Conservation (phyloP, 192 early-diverging fungal genomes). For the Entrophospora sp. region DNA sequence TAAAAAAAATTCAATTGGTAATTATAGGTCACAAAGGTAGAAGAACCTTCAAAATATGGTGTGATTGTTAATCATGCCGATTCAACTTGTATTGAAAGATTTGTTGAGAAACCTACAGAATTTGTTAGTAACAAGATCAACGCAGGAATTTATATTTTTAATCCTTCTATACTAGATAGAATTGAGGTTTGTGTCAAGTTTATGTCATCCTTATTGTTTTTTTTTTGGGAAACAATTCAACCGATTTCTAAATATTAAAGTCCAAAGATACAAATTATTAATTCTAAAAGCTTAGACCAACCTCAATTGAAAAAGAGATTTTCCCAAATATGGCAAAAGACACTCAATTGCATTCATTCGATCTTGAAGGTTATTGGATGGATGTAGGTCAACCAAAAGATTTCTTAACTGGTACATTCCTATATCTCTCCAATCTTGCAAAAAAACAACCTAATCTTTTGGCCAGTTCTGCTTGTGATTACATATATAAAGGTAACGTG, state of each 20-base stretch:
- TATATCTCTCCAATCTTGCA: conserved; percentile 79
- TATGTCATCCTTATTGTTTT: too few relatives aligned
- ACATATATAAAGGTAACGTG: conserved; percentile 79
- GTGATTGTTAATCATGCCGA: conserved; percentile 82
- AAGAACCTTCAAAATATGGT: conserved; percentile 98
- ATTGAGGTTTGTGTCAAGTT: too few relatives aligned
- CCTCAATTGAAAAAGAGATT: conserved; percentile 97
- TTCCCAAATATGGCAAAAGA: conserved; percentile 92
- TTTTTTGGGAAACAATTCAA: too few relatives aligned
- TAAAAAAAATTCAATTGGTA: too few relatives aligned
- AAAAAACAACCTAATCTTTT: conserved; percentile 67
- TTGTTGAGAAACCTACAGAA: conserved; percentile 94
- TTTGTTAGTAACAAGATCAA: conserved; percentile 98
- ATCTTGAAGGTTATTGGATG: conserved; percentile 96
- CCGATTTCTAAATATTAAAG: too few relatives aligned
- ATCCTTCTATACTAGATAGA: conserved; percentile 77
- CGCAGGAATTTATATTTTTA: conserved; percentile 98
- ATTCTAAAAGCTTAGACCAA: conserved; percentile 75
- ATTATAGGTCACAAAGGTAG: conserved; percentile 81
- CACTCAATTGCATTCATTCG: conserved; percentile 80
- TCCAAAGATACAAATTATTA: too few relatives aligned
- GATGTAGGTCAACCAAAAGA: conserved; percentile 99
- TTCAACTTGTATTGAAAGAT: conserved; percentile 74
- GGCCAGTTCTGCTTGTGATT: conserved; percentile 55
- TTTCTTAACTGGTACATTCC: conserved; percentile 87